Conservation (phyloP, 257 asterid genomes). For the Solanum infundibuliforme region DNA sequence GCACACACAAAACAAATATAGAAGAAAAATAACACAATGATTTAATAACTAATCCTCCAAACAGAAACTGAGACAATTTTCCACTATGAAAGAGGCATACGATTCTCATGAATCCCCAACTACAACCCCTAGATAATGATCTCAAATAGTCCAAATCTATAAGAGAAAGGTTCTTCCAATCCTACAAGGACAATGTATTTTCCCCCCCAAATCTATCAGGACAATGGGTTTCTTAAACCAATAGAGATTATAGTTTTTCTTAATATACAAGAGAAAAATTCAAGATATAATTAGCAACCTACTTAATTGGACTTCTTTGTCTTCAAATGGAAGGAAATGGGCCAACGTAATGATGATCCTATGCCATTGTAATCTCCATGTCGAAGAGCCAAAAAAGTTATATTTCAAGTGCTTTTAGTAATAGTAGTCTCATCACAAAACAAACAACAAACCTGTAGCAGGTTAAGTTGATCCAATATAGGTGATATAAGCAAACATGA, state of each 20-base stretch:
- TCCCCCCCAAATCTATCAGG: background rate
- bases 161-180: background rate
- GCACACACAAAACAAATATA: too few species aligned
- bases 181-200: background rate
- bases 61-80: too few species aligned
- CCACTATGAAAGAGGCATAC: too few species aligned
- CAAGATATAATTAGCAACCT: background rate
- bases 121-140: too few species aligned
- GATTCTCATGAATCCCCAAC: too few species aligned
- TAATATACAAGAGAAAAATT: background rate
- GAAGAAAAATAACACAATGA: too few species aligned
- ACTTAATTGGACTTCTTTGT: background rate
- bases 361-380: background rate
- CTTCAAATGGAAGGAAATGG: background rate
- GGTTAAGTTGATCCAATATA: background rate
- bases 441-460: background rate
- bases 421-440: background rate
- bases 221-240: background rate
- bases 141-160: too few species aligned
- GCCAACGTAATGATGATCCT: background rate
- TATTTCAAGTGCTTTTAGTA: background rate
- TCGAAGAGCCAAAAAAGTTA: background rate
- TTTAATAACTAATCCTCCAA: too few species aligned
- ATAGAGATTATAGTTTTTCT: background rate
- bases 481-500: background rate